Evolutionary conservation across 352 stramenopile genomes (phyloP), one percentile per base, ranked within the genome.

Genomic region (Phytopythium kandeliae): DNA sequence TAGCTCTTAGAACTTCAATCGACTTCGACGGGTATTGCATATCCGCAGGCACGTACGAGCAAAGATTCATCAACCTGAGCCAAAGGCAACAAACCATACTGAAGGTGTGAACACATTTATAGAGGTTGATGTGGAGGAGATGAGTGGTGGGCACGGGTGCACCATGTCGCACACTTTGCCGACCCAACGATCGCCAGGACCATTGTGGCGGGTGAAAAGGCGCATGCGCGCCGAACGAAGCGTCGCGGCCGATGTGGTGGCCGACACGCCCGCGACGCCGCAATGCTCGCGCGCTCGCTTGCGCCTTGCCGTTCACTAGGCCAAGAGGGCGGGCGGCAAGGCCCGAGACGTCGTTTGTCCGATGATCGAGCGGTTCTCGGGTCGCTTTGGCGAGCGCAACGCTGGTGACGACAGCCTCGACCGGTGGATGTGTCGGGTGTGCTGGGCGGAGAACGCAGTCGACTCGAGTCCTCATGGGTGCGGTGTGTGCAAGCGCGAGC

Each of bases 131-230:
- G 9, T 8, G 9, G 11, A 5, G 21, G 24, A 36, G 43, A 31
- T 43, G 50, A 58, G 46, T 53, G 38, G 42, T 51, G 46, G 37
- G 38, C 56, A 51, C 40, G 36, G 30, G 22, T 51, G 60, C 44
- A 68, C 52, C 66, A 70, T 70, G 66, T 75, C 63, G 63, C 66
- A 75, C 36, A 57, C 55, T n/a, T n/a, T 42, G 19, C 47, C 31
- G 25, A 53, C 13, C 16, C 12, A 21, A 47, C 41, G 41, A 47
- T 47, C 2, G 36, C 17, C 22, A n/a, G 36, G 36, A 25, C 25
- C 36, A 42, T 9, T 28, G 11, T 44, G 17, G 19, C 1, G 21
- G 2, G 35, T 7, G 35, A 40, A 40, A 40, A 40, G 35, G 19
- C 35, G 21, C 34, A 38, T n/a, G n/a, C n/a, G n/a, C n/a, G 36